These are phyloP conservation scores for Saccharomycopsis vini DNA, from an alignment of 805 yeast genomes.

Conservation along the genomic window DNA sequence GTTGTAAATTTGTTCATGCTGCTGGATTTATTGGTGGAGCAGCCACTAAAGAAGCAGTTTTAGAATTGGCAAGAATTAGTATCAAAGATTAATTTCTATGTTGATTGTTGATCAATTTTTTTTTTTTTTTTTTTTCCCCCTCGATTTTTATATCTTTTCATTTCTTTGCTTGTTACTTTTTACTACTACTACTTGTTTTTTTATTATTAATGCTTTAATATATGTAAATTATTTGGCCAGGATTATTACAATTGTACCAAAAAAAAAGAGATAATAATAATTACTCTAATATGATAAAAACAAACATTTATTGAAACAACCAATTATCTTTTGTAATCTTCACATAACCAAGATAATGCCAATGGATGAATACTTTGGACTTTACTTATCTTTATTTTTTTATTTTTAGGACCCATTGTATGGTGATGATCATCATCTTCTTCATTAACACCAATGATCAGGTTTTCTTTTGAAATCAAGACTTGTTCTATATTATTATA, in stretches of 20 bases:
- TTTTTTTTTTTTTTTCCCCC: neutral
- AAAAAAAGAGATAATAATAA: neutral
- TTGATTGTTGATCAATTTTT: neutral
- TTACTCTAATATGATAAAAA: no score
- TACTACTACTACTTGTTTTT: no score
- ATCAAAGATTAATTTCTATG: neutral
- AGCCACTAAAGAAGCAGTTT: slow-evolving; percentile 65
- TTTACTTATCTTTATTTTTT: slow-evolving; percentile 31
- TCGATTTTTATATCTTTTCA: neutral
- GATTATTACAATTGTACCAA: neutral
- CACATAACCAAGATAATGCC: slow-evolving; percentile 56
- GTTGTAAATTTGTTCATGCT: slow-evolving; percentile 88
- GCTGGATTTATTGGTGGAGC: slow-evolving; percentile 98
- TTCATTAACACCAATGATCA: slow-evolving; percentile 30
- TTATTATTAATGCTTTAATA: neutral
- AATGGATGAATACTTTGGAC: slow-evolving; percentile 60
- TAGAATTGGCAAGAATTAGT: slow-evolving; percentile 51
- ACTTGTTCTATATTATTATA: slow-evolving; percentile 9
- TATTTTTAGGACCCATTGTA: no score
- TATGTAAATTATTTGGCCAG: neutral
- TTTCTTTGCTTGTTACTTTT: no score
- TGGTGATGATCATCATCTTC: slow-evolving; percentile 23
- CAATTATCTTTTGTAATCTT: slow-evolving; percentile 33
- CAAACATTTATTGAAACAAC: no score
- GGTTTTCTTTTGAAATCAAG: slow-evolving; percentile 12